Conservation (phyloP, 176 grass and related monocot species). For the Zea luxurians region DNA sequence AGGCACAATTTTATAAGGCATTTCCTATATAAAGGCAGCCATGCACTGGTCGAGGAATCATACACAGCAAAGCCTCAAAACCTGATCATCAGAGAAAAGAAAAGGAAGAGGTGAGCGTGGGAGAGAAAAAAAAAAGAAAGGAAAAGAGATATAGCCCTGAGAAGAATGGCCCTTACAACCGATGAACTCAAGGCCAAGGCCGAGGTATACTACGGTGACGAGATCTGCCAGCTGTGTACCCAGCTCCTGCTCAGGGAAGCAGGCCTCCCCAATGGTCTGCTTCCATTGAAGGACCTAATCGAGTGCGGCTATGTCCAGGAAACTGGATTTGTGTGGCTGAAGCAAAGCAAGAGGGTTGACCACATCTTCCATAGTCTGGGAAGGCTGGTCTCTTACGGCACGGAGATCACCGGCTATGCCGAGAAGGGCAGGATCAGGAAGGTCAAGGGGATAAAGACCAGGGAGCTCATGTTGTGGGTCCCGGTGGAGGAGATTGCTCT, state of each 20-base stretch:
- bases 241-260: slow-evolving; percentile 79
- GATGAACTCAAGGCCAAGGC: slow-evolving; percentile 73
- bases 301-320: slow-evolving; percentile 83
- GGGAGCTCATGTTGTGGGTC: slow-evolving; percentile 89
- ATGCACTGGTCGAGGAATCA: slow-evolving; percentile 33
- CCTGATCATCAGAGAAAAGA: slow-evolving; percentile 27
- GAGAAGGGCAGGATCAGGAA: slow-evolving; percentile 92
- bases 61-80: slow-evolving; percentile 38
- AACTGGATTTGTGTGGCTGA: slow-evolving; percentile 96
- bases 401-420: slow-evolving; percentile 76
- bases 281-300: slow-evolving; percentile 73
- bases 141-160: too few relatives aligned
- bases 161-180: slow-evolving; percentile 44
- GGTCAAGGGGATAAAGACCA: slow-evolving; percentile 87
- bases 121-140: slow-evolving; percentile 1
- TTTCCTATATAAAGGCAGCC: slow-evolving; percentile 56
- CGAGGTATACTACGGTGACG: slow-evolving; percentile 74
- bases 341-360: slow-evolving; percentile 89
- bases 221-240: slow-evolving; percentile 67
- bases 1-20: slow-evolving; percentile 36
- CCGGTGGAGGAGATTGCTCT: slow-evolving; percentile 74
- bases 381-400: slow-evolving; percentile 65
- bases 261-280: slow-evolving; percentile 75
- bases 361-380: slow-evolving; percentile 65
- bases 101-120: too few relatives aligned